Conservation (phyloP, 257 asterid species). For the Nyctanthes arbortristis region DNA sequence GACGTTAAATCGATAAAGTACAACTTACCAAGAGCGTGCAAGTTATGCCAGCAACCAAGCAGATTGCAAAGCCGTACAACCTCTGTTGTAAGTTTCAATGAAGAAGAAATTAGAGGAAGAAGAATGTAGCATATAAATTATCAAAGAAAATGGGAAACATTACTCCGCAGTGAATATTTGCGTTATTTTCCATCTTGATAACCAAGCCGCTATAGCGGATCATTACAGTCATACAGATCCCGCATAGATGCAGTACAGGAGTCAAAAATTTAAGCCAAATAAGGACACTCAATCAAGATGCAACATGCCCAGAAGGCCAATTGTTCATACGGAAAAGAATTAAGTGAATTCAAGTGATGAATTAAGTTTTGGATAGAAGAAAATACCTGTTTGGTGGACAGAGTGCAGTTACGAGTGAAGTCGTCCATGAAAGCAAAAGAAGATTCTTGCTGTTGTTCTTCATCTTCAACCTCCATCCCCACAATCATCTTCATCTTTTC, state of each 20-base stretch:
- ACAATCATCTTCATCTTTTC: slow-evolving; percentile 99
- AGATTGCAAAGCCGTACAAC: slow-evolving; percentile 80
- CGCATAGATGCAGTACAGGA: slow-evolving; percentile 11
- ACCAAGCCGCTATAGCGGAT: slow-evolving; percentile 11
- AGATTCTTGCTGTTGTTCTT: slow-evolving; percentile 52
- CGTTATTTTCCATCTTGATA: slow-evolving; percentile 13
- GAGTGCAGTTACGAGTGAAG: slow-evolving; percentile 84
- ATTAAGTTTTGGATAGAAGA: neutral
- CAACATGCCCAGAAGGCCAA: neutral
- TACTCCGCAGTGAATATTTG: neutral
- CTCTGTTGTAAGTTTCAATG: slow-evolving; percentile 49
- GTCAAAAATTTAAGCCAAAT: neutral
- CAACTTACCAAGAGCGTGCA: slow-evolving; percentile 86
- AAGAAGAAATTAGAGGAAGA: slow-evolving; percentile 9
- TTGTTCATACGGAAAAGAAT: neutral
- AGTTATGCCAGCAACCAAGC: slow-evolving; percentile 86
- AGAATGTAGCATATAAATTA: slow-evolving; percentile 4
- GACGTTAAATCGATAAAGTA: neutral
- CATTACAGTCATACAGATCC: slow-evolving; percentile 17
- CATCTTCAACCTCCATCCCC: slow-evolving; percentile 92
- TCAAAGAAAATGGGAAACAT: slow-evolving; percentile 11
- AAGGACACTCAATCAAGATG: slow-evolving; percentile 8
- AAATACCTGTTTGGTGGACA: slow-evolving; percentile 85
- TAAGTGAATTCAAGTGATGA: neutral
- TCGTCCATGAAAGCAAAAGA: slow-evolving; percentile 73